Percentiles rank a stretch among this genome's conserved stretches.
phyloP scores from a whole-genome alignment of 2,329 filamentous ascomycete genomes.

The Penicillium sp. region DNA sequence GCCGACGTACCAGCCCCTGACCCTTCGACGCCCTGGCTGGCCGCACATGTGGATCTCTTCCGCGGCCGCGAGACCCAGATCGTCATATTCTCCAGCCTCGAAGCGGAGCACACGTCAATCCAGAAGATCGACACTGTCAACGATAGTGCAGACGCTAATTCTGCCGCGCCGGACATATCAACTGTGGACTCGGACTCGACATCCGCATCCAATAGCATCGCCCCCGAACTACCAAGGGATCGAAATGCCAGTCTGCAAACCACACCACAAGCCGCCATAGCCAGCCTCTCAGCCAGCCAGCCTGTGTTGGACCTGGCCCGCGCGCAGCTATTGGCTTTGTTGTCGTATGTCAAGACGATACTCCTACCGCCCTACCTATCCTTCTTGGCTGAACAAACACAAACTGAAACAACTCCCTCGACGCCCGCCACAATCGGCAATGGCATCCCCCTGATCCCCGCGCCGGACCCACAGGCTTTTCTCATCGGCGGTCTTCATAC shows the following conservation, averaged over 20 bases:
- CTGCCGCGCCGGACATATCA: background rate
- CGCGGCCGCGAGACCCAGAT: slow-evolving; percentile 42
- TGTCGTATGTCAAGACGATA: slow-evolving; percentile 26
- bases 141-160: background rate
- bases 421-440: background rate
- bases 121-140: slow-evolving; percentile 16
- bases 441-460: slow-evolving; percentile 25
- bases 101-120: slow-evolving; percentile 26
- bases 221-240: slow-evolving; percentile 6
- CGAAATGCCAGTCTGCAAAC: background rate
- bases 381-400: slow-evolving; percentile 4
- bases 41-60: slow-evolving; percentile 41
- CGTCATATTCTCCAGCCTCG: slow-evolving; percentile 42
- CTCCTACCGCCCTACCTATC: slow-evolving; percentile 30
- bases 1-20: slow-evolving; percentile 14
- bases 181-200: background rate
- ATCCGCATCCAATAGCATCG: too few relatives aligned
- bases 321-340: slow-evolving; percentile 29
- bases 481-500: slow-evolving; percentile 40
- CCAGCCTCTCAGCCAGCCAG: slow-evolving; percentile 12
- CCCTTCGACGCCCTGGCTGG: slow-evolving; percentile 36
- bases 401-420: too few relatives aligned
- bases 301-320: slow-evolving; percentile 18
- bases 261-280: slow-evolving; percentile 6
- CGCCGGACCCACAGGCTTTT: slow-evolving; percentile 30